These are phyloP conservation scores for Acer campestre DNA, from an alignment of 345 rosid species.

Conservation along the genomic window DNA sequence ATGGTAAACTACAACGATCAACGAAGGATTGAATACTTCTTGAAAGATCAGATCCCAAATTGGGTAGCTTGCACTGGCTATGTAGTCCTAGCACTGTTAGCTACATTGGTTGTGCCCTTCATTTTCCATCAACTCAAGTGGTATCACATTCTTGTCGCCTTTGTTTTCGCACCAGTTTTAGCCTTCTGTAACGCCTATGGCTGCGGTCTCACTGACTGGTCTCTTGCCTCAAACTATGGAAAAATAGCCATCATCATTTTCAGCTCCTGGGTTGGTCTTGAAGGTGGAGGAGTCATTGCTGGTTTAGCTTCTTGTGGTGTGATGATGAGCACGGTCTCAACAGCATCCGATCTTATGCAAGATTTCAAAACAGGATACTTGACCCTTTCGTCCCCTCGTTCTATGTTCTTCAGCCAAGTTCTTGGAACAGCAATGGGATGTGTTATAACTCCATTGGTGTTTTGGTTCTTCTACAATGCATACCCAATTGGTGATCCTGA, in stretches of 20 bases:
- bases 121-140: constrained; percentile 74
- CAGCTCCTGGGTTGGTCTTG: constrained; percentile 75
- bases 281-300: constrained; percentile 70
- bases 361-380: constrained; percentile 95
- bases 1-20: constrained; percentile 40
- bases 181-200: constrained; percentile 95
- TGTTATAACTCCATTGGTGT: constrained; percentile 62
- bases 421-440: constrained; percentile 80
- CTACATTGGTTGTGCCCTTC: constrained; percentile 57
- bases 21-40: constrained; percentile 56
- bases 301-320: constrained; percentile 89
- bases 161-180: constrained; percentile 68
- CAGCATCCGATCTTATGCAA: constrained; percentile 89
- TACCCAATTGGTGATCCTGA: constrained; percentile 69
- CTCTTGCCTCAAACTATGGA: constrained; percentile 87
- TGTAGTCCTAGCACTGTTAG: constrained; percentile 48
- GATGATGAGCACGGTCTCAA: constrained; percentile 97
- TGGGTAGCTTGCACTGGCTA: constrained; percentile 65
- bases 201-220: constrained; percentile 88
- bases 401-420: constrained; percentile 87
- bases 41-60: constrained; percentile 69
- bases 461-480: constrained; percentile 84
- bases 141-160: constrained; percentile 74
- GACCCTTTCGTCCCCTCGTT: constrained; percentile 82
- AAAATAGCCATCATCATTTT: constrained; percentile 76